Base-by-base conservation (phyloP, 257 asterid species). In the Solanum virginianum region DNA sequence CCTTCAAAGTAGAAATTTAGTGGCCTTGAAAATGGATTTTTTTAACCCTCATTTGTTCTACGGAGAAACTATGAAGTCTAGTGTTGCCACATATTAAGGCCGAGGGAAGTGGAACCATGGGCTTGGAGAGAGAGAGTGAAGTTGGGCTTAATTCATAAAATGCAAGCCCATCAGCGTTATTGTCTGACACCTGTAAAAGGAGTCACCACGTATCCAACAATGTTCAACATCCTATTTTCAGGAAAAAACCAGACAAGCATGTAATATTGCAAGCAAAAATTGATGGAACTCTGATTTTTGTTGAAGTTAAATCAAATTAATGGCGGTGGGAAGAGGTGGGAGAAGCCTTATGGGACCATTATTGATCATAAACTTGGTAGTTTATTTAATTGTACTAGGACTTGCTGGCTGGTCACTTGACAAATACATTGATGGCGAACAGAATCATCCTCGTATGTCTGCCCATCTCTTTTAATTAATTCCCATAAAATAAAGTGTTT, bases 351-450 rank as follows among this genome's bases (percentile, higher is more conserved):
- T 93, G 93, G 93, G 90, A 39, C 94, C 94, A 75, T 83, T 93
- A 56, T 90, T 95, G 68, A 88, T 86, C 29, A 97, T 86, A 80
- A 93, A 95, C 89, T 85, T 92, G 0, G 98, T 95, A 0, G 97
- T 95, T 22, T 87, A 57, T 69, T 66, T 95, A 5, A 92, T 92
- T 18, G 82, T 92, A 2, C 82, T 95, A 1, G 95, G 95, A 57
- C 92, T 94, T 5, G 95, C 96, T 16, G 93, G 87, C 0, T 95
- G 98, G 97, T 94, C 97, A 84, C 85, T 95, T 69, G 92, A 95
- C 91, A 93, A 95, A 86, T 92, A 94, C 93, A 95, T 95, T 80
- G 93, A 94, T 88, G 98, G 96, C 84, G 89, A 95, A 85, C 97
- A 95, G 81, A 82, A 92, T 85, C 98, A 95, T 81, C 97, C 98